Percentiles rank a stretch among this genome's conserved stretches.
phyloP scores from a whole-genome alignment of 2,329 filamentous ascomycete genomes.

The Hirsutella rhossiliensis region DNA sequence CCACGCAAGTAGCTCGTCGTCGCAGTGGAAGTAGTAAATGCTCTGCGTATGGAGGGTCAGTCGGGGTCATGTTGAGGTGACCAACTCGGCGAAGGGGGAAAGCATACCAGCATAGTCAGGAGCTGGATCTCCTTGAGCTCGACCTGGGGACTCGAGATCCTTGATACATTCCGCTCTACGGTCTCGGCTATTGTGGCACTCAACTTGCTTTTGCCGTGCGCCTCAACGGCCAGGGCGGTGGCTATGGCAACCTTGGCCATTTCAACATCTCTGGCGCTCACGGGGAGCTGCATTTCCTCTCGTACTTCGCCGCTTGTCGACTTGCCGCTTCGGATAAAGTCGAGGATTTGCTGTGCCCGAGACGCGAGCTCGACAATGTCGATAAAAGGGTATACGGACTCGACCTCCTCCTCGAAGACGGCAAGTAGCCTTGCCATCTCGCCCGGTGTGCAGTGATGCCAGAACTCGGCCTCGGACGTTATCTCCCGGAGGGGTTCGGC shows the following conservation, averaged over 20 bases:
- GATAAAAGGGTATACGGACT: conserved; percentile 22
- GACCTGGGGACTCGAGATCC: conserved; percentile 15
- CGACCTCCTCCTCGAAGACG: conserved; percentile 26
- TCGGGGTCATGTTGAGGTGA: background rate
- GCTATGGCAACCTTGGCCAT: conserved; percentile 22
- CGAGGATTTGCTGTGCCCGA: conserved; percentile 13
- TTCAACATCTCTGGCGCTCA: conserved; percentile 15
- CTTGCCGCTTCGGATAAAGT: conserved; percentile 7
- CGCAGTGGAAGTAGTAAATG: conserved; percentile 30
- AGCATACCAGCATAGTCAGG: conserved; percentile 15
- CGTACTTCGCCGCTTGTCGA: background rate
- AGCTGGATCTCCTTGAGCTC: conserved; percentile 22
- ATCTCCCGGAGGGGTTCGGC: conserved; percentile 3
- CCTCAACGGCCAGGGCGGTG: conserved; percentile 19
- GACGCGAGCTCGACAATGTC: conserved; percentile 15
- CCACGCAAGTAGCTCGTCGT: conserved; percentile 37
- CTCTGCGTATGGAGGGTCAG: conserved; percentile 12
- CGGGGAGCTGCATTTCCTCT: background rate
- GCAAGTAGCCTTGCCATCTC: conserved; percentile 21
- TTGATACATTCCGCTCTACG: conserved; percentile 15
- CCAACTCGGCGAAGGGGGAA: background rate
- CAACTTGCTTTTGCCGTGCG: conserved; percentile 16
- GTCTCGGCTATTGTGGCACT: conserved; percentile 15
- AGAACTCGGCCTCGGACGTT: conserved; percentile 9
- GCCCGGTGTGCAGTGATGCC: conserved; percentile 9